These are phyloP conservation scores for Penicillium cosmopolitanum DNA, from an alignment of 495 filamentous ascomycete species.

Conservation along the genomic window DNA sequence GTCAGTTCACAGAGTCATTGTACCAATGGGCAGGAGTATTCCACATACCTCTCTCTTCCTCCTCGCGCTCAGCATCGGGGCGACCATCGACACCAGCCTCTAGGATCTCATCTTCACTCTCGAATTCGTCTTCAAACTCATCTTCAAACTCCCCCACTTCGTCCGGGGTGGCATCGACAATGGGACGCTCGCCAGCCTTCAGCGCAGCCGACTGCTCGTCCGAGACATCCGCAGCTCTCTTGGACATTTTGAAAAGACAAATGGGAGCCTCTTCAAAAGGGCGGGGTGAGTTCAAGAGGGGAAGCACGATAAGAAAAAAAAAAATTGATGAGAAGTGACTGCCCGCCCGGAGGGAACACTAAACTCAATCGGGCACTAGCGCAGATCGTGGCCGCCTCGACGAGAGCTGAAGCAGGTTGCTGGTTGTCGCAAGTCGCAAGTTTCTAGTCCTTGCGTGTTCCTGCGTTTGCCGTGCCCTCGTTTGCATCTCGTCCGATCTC, in stretches of 20 bases:
- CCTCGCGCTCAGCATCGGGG: conserved; percentile 90
- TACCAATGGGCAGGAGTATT: neutral
- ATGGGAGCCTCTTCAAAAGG: conserved; percentile 5
- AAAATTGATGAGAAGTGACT: too few species aligned
- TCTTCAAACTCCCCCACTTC: conserved; percentile 93
- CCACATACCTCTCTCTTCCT: conserved; percentile 68
- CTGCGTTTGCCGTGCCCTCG: conserved; percentile 12
- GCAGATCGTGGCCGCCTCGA: conserved; percentile 31
- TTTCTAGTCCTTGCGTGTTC: conserved; percentile 5
- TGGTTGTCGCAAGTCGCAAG: neutral
- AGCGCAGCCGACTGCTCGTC: conserved; percentile 60
- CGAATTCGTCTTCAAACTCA: conserved; percentile 95
- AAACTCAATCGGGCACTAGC: conserved; percentile 47
- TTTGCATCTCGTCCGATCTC: conserved; percentile 11
- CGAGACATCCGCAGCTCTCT: conserved; percentile 62
- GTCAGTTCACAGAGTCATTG: conserved; percentile 12
- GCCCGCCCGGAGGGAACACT: conserved; percentile 23
- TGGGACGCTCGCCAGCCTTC: conserved; percentile 70
- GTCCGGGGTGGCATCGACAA: conserved; percentile 46
- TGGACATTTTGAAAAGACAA: conserved; percentile 59
- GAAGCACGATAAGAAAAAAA: conserved; percentile 34
- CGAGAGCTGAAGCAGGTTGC: conserved; percentile 25
- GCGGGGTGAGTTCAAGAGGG: conserved; percentile 2
- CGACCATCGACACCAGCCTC: conserved; percentile 93
- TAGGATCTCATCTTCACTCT: conserved; percentile 93